Base-by-base conservation (phyloP, 2,329 filamentous ascomycete genomes). In the Simplicillium aogashimaense region DNA sequence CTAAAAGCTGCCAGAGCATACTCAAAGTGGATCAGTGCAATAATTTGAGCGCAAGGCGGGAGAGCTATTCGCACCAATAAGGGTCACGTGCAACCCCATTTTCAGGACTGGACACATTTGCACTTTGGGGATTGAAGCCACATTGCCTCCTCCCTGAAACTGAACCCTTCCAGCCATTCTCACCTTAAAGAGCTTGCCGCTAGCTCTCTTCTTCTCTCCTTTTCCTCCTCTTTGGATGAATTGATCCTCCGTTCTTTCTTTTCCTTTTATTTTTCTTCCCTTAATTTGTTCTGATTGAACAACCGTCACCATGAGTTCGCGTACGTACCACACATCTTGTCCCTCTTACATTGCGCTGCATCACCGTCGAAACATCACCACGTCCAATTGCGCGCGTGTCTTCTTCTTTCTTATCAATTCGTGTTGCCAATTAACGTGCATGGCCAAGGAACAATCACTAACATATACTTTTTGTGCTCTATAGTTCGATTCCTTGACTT, bases 401-500 rank as follows among this genome's bases (percentile, higher is more conserved):
- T 8, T 15, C 20, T 14, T 17, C 6, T 37, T 32, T 39, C 33
- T 32, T 36, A n/a, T 42, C 35, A 34, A 36, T 33, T 29, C 43
- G 36, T 39, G 35, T 37, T 36, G 40, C 47, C 37, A 30, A 35
- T 39, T 47, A 37, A 43, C 45, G 29, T 40, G 39, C 29, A 32
- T 41, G 40, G 32, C 17, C 37, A 39, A 42, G 45, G 51, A 48
- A 46, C 56, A 51, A 56, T 55, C 57, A 55, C 60, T 63, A 43
- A 63, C 50, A 11, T 42, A 43, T 38, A 35, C 41, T 35, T 42
- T 45, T 44, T 37, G 6, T 25, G 20, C 36, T 40, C 31, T 42
- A 41, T 58, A 97, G 90, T 98, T 70, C 89, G 92, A 66, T 98
- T 98, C 65, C 90, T 98, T 74, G 92, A 98, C 71, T 79, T 97